A percentile compares a stretch with the other conserved stretches of the same genome.
These are phyloP conservation scores for Eucalyptus cladocalyx DNA, from an alignment of 345 rosid species.

Conservation along the genomic window DNA sequence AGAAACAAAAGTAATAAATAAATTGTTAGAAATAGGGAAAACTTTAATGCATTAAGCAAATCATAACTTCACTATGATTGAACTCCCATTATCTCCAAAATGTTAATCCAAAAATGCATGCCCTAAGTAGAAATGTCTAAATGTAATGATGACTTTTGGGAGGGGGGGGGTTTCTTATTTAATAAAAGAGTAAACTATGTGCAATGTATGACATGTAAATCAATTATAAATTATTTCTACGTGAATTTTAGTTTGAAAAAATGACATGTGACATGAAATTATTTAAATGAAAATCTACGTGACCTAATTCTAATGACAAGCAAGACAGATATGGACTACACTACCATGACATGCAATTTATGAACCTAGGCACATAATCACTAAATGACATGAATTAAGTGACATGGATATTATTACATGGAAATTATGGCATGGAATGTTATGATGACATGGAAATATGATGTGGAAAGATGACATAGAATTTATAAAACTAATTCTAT, in stretches of 20 bases:
- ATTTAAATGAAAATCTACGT: too few species aligned
- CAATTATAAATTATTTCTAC: neutral
- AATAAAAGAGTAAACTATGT: too few species aligned
- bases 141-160: neutral
- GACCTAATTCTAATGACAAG: neutral
- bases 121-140: neutral
- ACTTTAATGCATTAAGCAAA: neutral
- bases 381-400: neutral
- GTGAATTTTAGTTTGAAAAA: neutral
- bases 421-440: neutral
- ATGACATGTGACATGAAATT: neutral
- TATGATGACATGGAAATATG: neutral
- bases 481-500: too few species aligned
- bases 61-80: too few species aligned
- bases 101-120: neutral
- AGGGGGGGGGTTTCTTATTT: too few species aligned
- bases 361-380: neutral
- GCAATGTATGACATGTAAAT: neutral
- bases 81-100: neutral
- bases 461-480: neutral
- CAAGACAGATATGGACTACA: neutral
- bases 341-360: neutral
- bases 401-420: neutral
- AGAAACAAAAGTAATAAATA: neutral
- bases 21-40: neutral